Percentiles rank a stretch among this genome's conserved stretches.
These are phyloP conservation scores for Microsporum audouinii DNA, from an alignment of 2,329 filamentous ascomycete genomes.

Conservation along the genomic window DNA sequence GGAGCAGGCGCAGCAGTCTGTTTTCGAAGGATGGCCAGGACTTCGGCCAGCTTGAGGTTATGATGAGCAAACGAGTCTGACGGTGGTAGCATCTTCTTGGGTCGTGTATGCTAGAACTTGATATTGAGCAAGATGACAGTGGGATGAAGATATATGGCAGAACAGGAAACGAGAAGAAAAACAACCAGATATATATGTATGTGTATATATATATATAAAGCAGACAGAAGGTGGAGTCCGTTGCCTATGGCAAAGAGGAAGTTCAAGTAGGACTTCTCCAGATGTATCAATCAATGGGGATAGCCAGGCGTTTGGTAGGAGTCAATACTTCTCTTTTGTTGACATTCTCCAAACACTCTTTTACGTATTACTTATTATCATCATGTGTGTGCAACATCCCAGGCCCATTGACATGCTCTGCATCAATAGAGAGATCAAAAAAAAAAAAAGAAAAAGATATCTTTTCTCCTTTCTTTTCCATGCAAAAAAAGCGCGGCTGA, in stretches of 20 bases:
- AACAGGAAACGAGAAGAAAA: neutral
- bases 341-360: neutral
- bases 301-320: neutral
- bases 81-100: conserved; percentile 20
- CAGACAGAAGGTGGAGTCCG: neutral
- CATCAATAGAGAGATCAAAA: neutral
- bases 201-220: neutral
- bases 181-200: neutral
- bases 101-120: neutral
- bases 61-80: conserved; percentile 22
- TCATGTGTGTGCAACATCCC: neutral
- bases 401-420: neutral
- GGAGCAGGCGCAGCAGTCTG: conserved; percentile 10
- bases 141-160: neutral
- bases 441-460: neutral
- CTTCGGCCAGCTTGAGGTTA: conserved; percentile 21
- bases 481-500: neutral
- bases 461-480: neutral
- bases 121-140: neutral
- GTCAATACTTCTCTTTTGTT: neutral
- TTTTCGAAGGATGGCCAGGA: conserved; percentile 15
- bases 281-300: neutral
- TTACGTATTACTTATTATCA: neutral
- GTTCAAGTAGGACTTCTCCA: too few relatives aligned
- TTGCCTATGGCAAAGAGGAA: neutral